Evolutionary conservation across 2,329 filamentous ascomycete species (phyloP), one percentile per base, ranked within the genome.

Genomic region (Colletotrichum godetiae): DNA sequence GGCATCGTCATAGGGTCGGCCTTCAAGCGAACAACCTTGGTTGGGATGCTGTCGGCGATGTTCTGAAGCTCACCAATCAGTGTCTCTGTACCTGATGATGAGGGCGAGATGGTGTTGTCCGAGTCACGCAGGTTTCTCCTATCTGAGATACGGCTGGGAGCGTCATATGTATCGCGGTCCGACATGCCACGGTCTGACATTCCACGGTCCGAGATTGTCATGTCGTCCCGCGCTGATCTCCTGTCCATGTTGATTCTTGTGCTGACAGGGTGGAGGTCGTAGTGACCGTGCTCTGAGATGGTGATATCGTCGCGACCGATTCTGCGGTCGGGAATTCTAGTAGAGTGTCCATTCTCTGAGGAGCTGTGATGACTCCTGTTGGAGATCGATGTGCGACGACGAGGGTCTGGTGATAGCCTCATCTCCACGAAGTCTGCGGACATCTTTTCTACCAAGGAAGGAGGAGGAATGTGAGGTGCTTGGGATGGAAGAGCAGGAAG

Each of bases 1-100:
- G 88, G 88, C 84, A 90, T 88, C 13, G 80, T 81, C 33, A 80
- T 79, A 6, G 87, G 86, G 60, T 90, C 88, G 7, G 84, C 86
- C 77, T 86, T 87, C 74, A 89, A 76, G 4, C 86, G 86, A 22
- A 90, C 81, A 2, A 86, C 85, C 68, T 86, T 84, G 24, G 42
- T 52, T 4, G 68, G 61, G 4, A 74, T 58, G n/a, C 57, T 70
- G 22, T 73, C 68, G 3, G 68, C 65, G 53, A 74, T 69, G 49
- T 33, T 57, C n/a, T 68, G 69, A 29, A 83, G 63, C 35, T 84
- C 82, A 42, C 81, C 78, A 33, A 81, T 78, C 31, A 83, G 76
- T 19, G 79, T 81, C 56, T 82, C 81, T 5, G 80, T 78, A 67
- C 83, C 78, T n/a, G 79, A 78, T 33, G 79, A 78, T 64, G 75